Base-by-base conservation (phyloP, 1,284 basidiomycete species). In the Polyporus tsugae region DNA sequence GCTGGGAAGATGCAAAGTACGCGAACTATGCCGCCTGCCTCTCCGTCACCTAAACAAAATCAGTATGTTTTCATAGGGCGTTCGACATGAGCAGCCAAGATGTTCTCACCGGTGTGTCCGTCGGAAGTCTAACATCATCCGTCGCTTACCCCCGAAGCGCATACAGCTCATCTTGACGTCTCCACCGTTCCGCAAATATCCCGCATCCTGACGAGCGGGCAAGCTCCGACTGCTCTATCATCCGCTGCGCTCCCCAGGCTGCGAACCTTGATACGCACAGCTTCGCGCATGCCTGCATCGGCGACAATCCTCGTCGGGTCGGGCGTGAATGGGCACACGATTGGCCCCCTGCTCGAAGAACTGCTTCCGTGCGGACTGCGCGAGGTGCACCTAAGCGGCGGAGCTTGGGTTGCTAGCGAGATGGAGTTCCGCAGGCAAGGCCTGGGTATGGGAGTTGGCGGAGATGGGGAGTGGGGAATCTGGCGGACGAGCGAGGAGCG, bases 41-140 rank as follows among this genome's bases (percentile, higher is more conserved):
- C 65, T 39, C 38, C 17, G 17, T 44, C 25, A 10, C 17, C 29
- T 63, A 4, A 65, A 11, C n/a, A 1, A 36, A 13, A 60, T 29
- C 73, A 94, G 93, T 94, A 41, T 94, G 91, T 72, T 95, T 95
- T 76, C 94, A 95, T 76, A 84, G 94, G 65, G 94, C 94, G 19
- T 91, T 95, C 74, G 94, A 95, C 76, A 89, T 95, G 89, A 86
- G 87, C 4, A 78, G 78, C 59, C 84, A 92, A 39, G 71, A 72
- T 46, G 64, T 72, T n/a, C 75, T 79, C 85, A 15, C 77, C 80
- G 60, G 81, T 86, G 82, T 88, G 92, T 87, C 13, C 11, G 19
- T n/a, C n/a, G 22, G 10, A 49, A 13, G 25, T 49, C 46, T 49
- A 10, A 2, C 22, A 11, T n/a, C 44, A 29, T 36, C 1, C 25